Evolutionary conservation across 345 rosid genomes (phyloP).

Genomic region (Rhodamnia rubescens): DNA sequence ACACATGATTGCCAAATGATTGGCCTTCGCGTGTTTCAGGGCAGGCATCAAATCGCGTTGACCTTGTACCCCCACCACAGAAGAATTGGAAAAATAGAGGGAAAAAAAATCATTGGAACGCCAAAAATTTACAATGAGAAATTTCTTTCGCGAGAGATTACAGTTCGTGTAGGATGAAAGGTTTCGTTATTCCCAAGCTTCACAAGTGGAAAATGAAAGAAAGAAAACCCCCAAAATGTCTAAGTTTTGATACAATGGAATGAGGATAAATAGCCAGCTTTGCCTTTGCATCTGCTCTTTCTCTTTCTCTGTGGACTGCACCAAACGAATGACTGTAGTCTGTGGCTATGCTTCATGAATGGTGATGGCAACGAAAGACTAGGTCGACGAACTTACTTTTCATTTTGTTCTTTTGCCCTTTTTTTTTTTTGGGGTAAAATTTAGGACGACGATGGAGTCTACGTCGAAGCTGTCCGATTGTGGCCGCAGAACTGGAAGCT

Average conservation of each 20-base stretch:
- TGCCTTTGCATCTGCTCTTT: neutral
- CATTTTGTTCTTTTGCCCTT: neutral
- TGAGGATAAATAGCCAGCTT: neutral
- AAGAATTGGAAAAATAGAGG: neutral
- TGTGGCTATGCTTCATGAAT: neutral
- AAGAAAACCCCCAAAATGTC: neutral
- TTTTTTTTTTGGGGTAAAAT: neutral
- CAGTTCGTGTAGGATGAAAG: neutral
- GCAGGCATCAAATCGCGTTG: neutral
- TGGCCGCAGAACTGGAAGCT: slow-evolving; percentile 41
- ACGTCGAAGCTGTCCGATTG: neutral
- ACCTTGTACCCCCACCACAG: neutral
- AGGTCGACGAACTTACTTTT: neutral
- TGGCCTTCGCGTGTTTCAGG: neutral
- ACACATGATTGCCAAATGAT: neutral
- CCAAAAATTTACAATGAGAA: neutral
- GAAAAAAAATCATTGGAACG: neutral
- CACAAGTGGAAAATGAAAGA: neutral
- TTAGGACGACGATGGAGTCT: neutral
- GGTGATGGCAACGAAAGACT: neutral
- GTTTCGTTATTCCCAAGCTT: neutral
- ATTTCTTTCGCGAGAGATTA: neutral
- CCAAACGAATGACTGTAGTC: neutral
- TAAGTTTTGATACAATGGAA: neutral
- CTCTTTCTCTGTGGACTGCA: neutral